phyloP scores from a whole-genome alignment of 1,284 basidiomycete species.

The Macrocystidia cucumis region DNA sequence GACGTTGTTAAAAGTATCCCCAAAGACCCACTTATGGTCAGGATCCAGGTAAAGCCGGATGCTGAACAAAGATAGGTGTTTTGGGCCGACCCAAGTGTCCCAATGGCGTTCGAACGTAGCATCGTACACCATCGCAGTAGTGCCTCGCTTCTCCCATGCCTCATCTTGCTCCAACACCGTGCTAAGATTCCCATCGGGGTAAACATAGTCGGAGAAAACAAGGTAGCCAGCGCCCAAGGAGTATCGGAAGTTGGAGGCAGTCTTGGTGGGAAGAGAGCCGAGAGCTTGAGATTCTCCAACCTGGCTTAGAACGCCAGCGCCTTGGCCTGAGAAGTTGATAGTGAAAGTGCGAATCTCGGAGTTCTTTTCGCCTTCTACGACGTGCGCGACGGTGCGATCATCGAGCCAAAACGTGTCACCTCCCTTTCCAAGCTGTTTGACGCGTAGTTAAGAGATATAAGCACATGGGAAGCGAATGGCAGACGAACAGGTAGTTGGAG shows the following conservation, averaged over 20 bases:
- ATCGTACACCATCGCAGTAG: slow-evolving; percentile 75
- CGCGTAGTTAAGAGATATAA: slow-evolving; percentile 4
- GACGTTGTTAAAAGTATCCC: slow-evolving; percentile 46
- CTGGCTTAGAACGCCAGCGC: slow-evolving; percentile 19
- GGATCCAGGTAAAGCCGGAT: slow-evolving; percentile 42
- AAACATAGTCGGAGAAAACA: slow-evolving; percentile 75
- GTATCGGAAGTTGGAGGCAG: slow-evolving; percentile 66
- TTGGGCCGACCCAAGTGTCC: slow-evolving; percentile 82
- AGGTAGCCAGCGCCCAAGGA: slow-evolving; percentile 39
- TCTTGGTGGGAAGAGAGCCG: slow-evolving; percentile 57
- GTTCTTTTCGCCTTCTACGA: slow-evolving; percentile 43
- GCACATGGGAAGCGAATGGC: not conserved
- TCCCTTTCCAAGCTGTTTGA: slow-evolving; percentile 40
- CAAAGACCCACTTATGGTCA: slow-evolving; percentile 46
- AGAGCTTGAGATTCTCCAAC: slow-evolving; percentile 33
- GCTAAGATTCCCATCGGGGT: slow-evolving; percentile 64
- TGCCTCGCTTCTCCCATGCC: slow-evolving; percentile 64
- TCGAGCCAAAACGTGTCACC: slow-evolving; percentile 76
- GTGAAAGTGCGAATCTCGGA: slow-evolving; percentile 54
- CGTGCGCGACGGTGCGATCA: slow-evolving; percentile 57
- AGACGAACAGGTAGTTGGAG: slow-evolving; percentile 37
- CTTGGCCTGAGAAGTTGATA: slow-evolving; percentile 30
- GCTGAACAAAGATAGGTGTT: slow-evolving; percentile 63
- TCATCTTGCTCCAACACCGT: slow-evolving; percentile 62
- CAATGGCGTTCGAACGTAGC: slow-evolving; percentile 74